Evolutionary conservation across 1,139 yeast species (phyloP), one percentile per base, ranked within the genome.

Genomic region (Diutina siamensis): DNA sequence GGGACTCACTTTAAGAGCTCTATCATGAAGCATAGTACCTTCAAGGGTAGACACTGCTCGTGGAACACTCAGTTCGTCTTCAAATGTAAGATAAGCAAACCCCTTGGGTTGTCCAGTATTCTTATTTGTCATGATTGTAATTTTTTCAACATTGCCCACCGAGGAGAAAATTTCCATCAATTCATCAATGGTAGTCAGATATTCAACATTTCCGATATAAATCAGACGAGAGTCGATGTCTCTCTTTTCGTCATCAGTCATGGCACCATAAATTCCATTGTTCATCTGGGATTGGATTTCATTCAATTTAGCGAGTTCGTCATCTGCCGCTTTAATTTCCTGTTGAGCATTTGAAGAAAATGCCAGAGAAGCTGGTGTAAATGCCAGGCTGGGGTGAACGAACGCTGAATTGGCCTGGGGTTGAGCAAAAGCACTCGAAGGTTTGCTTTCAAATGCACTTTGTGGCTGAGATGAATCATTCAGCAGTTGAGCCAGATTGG

Each of bases 191-290:
- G 89, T 76, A 3, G 89, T 66, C 12, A 77, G 82, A 55, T 81
- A 82, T 56, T 86, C 94, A 21, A 89, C 94, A 57, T 87, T 87
- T 18, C 96, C 95, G 19, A 89, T 86, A 60, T 83, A 89, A 22
- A 89, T 73, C 1, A 95, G 83, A 49, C 94, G 74, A 2, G 86
- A 73, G 60, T 89, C 97, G 22, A 66, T 58, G 46, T 71, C 77
- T 48, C 64, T 57, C 51, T 64, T 72, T n/a, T 46, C 51, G 2
- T 45, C 47, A 28, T 48, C 53, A 28, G 52, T 44, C 45, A 46
- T 15, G 36, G 36, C 20, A 15, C 9, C 31, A 12, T 13, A 22
- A 5, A 28, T 15, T 18, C 35, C 35, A 5, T 13, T 31, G n/a
- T 31, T 17, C 28, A 20, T 33, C n/a, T 20, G 38, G 7, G 28